phyloP scores from a whole-genome alignment of 2,329 filamentous ascomycete genomes.

The Fusarium hostae region DNA sequence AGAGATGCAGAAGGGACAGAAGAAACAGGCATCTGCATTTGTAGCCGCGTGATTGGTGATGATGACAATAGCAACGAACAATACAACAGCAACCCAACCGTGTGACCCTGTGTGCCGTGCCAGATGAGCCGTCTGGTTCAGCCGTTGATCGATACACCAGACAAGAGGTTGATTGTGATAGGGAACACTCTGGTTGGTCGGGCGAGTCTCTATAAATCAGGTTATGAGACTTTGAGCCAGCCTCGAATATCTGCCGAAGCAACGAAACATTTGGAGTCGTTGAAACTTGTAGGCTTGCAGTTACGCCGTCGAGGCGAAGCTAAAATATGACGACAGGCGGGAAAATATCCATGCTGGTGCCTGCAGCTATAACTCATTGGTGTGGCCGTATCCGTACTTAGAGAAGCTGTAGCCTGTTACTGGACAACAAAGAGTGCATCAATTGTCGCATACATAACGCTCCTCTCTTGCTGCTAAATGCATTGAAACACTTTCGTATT shows the following conservation, averaged over 20 bases:
- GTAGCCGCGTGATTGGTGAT: conserved; percentile 35
- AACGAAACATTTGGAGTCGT: conserved; percentile 1
- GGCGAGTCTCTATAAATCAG: conserved; percentile 7
- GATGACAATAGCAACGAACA: conserved; percentile 27
- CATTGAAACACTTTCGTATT: conserved; percentile 25
- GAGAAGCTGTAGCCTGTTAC: background rate
- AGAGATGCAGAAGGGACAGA: background rate
- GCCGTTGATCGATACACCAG: conserved; percentile 19
- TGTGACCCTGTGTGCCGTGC: conserved; percentile 3
- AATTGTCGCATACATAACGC: conserved; percentile 11
- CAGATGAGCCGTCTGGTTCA: conserved; percentile 11
- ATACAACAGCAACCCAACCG: conserved; percentile 14
- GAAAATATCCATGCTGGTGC: conserved; percentile 9
- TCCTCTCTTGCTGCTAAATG: conserved; percentile 4
- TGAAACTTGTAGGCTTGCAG: conserved; percentile 4
- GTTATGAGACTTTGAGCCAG: conserved; percentile 13
- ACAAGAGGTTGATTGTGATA: background rate
- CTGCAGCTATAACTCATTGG: conserved; percentile 18
- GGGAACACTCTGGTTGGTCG: conserved; percentile 18
- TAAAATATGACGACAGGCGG: conserved; percentile 29
- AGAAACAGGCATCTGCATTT: background rate
- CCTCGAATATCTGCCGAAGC: conserved; percentile 13
- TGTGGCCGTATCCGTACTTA: conserved; percentile 21
- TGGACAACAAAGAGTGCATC: conserved; percentile 5
- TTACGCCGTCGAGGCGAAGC: conserved; percentile 24